Conservation (phyloP, 768 basidiomycete species). For the Termitomyces sp. region DNA sequence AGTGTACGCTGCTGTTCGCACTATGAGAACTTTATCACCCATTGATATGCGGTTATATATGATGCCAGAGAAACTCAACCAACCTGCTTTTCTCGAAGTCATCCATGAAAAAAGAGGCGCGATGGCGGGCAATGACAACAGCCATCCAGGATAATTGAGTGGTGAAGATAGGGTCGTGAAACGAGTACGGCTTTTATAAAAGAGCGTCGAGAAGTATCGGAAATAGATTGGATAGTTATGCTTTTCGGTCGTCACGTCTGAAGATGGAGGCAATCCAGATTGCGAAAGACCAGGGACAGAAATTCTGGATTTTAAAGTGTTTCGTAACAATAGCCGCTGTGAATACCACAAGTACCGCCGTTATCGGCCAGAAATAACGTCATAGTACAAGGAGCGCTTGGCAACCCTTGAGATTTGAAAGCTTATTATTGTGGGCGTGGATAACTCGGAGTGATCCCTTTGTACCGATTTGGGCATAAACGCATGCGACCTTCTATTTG, state of each 20-base stretch:
- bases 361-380: not conserved
- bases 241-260: not conserved
- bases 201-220: slow-evolving; percentile 3
- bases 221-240: not conserved
- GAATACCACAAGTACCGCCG: not conserved
- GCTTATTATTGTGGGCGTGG: not conserved
- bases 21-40: not conserved
- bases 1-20: slow-evolving; percentile 6
- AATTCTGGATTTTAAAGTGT: not conserved
- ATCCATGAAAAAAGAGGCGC: slow-evolving; percentile 23
- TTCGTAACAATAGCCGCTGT: slow-evolving; percentile 7
- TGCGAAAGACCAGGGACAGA: not conserved
- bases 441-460: not conserved
- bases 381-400: not conserved
- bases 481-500: not conserved
- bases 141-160: slow-evolving; percentile 15
- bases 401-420: not conserved
- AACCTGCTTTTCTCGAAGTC: slow-evolving; percentile 12
- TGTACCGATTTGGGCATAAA: slow-evolving; percentile 1
- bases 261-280: slow-evolving; percentile 9
- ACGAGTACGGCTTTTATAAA: not conserved
- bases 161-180: not conserved
- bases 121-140: slow-evolving; percentile 18
- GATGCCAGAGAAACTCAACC: not conserved
- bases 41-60: not conserved